Evolutionary conservation across 169 alveolate genomes (phyloP).

Genomic region (Plasmodium inui): DNA sequence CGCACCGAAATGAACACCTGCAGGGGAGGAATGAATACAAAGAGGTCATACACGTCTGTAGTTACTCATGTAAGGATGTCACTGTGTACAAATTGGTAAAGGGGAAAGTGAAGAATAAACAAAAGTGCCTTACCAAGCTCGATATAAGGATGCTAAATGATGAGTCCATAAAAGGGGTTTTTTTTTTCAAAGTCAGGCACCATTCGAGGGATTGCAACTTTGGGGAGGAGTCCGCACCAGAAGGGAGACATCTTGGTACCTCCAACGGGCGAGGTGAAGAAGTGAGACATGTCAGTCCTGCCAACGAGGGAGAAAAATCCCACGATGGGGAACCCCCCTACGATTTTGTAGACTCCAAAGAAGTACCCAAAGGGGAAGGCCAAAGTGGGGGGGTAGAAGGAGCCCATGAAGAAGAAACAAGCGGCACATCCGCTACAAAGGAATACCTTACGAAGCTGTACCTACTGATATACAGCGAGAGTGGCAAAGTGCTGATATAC

Average conservation of each 20-base stretch:
- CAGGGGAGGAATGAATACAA: slow-evolving; percentile 22
- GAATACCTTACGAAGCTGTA: slow-evolving; percentile 32
- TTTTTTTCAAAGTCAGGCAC: slow-evolving; percentile 27
- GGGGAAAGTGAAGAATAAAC: slow-evolving; percentile 38
- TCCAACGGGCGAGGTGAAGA: neutral
- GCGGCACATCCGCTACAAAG: neutral
- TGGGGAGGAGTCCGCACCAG: neutral
- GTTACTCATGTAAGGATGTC: slow-evolving; percentile 35
- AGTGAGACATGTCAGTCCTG: neutral
- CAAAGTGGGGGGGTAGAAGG: neutral
- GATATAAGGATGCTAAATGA: slow-evolving; percentile 19
- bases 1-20: slow-evolving; percentile 15
- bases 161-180: slow-evolving; percentile 29
- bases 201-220: neutral
- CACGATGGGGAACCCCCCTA: too few relatives aligned
- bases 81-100: slow-evolving; percentile 59
- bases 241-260: neutral
- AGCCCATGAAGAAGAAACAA: neutral
- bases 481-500: slow-evolving; percentile 49
- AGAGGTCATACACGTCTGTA: slow-evolving; percentile 66
- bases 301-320: neutral
- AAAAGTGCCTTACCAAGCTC: slow-evolving; percentile 37
- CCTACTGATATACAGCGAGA: slow-evolving; percentile 22
- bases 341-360: neutral
- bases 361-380: too few relatives aligned